Percentiles rank a stretch among this genome's conserved stretches.
Evolutionary conservation across 2,329 filamentous ascomycete genomes (phyloP).

Genomic region (Truncatella angustata): DNA sequence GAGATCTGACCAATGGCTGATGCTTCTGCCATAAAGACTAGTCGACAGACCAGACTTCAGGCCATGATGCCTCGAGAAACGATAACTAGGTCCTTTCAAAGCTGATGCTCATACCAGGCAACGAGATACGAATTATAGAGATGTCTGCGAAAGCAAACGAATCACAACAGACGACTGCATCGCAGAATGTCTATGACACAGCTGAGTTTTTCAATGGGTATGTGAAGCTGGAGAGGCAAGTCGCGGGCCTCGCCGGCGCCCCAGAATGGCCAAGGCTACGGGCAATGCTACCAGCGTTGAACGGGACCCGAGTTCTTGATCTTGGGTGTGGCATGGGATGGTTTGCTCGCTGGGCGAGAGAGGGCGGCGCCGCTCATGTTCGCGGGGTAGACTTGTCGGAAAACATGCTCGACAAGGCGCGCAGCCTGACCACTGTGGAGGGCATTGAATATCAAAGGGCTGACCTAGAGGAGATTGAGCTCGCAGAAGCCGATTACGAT

Average conservation of each 20-base stretch:
- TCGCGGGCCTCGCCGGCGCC: constrained; percentile 36
- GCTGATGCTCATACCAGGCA: too few species aligned
- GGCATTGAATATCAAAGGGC: constrained; percentile 30
- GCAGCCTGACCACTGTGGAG: constrained; percentile 23
- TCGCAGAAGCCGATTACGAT: constrained; percentile 28
- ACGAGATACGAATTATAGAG: not conserved
- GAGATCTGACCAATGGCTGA: too few species aligned
- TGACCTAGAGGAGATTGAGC: constrained; percentile 31
- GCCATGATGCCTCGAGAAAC: too few species aligned
- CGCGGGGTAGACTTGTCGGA: constrained; percentile 39
- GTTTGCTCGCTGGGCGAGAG: constrained; percentile 41
- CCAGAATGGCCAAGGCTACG: constrained; percentile 44
- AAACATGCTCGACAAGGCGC: constrained; percentile 41
- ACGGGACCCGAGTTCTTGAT: constrained; percentile 35
- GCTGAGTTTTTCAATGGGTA: constrained; percentile 41
- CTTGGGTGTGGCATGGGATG: constrained; percentile 47
- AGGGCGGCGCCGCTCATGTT: constrained; percentile 33
- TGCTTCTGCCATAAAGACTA: too few species aligned
- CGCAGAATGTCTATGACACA: constrained; percentile 6
- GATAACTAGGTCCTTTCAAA: too few species aligned
- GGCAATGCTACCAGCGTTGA: constrained; percentile 34
- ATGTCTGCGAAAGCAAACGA: not conserved
- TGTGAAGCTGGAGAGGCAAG: constrained; percentile 37
- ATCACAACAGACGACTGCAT: not conserved
- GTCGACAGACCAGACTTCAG: too few species aligned